Percentiles rank a stretch among this genome's conserved stretches.
These are phyloP conservation scores for Coemansia sp. DNA, from an alignment of 192 early-diverging fungal genomes.

Conservation along the genomic window DNA sequence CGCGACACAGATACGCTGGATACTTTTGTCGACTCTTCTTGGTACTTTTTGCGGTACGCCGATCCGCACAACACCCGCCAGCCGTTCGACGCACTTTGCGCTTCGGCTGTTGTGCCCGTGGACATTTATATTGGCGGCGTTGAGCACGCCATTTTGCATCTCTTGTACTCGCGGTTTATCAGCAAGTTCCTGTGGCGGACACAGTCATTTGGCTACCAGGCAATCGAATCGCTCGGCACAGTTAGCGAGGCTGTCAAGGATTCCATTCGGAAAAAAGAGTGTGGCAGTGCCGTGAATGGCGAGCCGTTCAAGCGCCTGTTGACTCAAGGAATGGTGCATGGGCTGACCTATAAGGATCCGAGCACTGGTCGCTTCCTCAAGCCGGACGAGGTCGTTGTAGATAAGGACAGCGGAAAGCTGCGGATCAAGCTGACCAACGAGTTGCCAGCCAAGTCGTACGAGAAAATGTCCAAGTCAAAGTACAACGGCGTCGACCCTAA, in stretches of 20 bases:
- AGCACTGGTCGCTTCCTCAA: slow-evolving; percentile 71
- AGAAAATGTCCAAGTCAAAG: slow-evolving; percentile 99
- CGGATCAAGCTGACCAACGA: slow-evolving; percentile 63
- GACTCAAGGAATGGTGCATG: slow-evolving; percentile 96
- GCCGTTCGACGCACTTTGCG: slow-evolving; percentile 56
- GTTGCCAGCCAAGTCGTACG: slow-evolving; percentile 61
- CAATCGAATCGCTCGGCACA: not conserved
- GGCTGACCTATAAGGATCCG: slow-evolving; percentile 77
- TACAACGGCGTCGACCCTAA: slow-evolving; percentile 89
- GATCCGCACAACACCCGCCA: slow-evolving; percentile 68
- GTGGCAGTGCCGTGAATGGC: slow-evolving; percentile 48
- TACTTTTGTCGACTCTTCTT: slow-evolving; percentile 96
- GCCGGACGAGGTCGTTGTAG: slow-evolving; percentile 60
- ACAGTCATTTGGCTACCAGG: slow-evolving; percentile 36
- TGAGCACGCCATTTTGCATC: slow-evolving; percentile 92
- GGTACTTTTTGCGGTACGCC: slow-evolving; percentile 89
- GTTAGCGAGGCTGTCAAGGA: slow-evolving; percentile 5
- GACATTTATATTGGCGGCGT: slow-evolving; percentile 94
- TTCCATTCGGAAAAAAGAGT: slow-evolving; percentile 29
- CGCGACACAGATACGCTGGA: slow-evolving; percentile 95
- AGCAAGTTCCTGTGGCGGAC: slow-evolving; percentile 76
- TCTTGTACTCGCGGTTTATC: slow-evolving; percentile 91
- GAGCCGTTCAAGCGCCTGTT: slow-evolving; percentile 87
- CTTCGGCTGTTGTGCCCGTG: slow-evolving; percentile 68
- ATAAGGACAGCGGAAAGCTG: slow-evolving; percentile 36